These are phyloP conservation scores for Colletotrichum caudatum DNA, from an alignment of 2,329 filamentous ascomycete species.

Conservation along the genomic window DNA sequence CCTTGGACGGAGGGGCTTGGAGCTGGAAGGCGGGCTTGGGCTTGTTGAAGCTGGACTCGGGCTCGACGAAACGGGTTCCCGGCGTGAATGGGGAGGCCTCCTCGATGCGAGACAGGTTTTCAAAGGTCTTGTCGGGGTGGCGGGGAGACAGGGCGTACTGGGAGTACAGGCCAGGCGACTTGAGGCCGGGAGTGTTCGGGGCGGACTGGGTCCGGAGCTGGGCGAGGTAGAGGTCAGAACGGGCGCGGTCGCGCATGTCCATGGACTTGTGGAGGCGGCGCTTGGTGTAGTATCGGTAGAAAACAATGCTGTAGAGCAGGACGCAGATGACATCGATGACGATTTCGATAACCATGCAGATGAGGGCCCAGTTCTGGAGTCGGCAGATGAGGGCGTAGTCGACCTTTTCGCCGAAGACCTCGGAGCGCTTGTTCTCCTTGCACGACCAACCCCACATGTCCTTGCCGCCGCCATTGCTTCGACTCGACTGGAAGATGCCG, in stretches of 20 bases:
- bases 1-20: conserved; percentile 83
- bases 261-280: conserved; percentile 95
- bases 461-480: conserved; percentile 76
- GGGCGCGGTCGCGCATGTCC: conserved; percentile 93
- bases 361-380: conserved; percentile 92
- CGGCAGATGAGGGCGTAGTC: conserved; percentile 93
- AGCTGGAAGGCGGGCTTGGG: conserved; percentile 77
- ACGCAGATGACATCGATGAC: conserved; percentile 94
- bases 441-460: conserved; percentile 99
- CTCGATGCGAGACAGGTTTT: conserved; percentile 63
- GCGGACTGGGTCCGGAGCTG: conserved; percentile 87
- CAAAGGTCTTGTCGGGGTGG: conserved; percentile 57
- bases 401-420: conserved; percentile 83
- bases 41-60: conserved; percentile 71
- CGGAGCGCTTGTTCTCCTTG: conserved; percentile 83
- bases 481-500: conserved; percentile 83
- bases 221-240: conserved; percentile 93
- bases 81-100: conserved; percentile 63
- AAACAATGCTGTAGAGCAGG: conserved; percentile 90
- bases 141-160: conserved; percentile 59
- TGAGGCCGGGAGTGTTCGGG: conserved; percentile 93
- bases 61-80: conserved; percentile 68
- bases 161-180: conserved; percentile 65
- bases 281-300: conserved; percentile 98
- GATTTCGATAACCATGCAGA: conserved; percentile 97